A percentile compares a stretch with the other conserved stretches of the same genome.
Evolutionary conservation across 768 basidiomycete genomes (phyloP).

Genomic region (Galerina marginata): DNA sequence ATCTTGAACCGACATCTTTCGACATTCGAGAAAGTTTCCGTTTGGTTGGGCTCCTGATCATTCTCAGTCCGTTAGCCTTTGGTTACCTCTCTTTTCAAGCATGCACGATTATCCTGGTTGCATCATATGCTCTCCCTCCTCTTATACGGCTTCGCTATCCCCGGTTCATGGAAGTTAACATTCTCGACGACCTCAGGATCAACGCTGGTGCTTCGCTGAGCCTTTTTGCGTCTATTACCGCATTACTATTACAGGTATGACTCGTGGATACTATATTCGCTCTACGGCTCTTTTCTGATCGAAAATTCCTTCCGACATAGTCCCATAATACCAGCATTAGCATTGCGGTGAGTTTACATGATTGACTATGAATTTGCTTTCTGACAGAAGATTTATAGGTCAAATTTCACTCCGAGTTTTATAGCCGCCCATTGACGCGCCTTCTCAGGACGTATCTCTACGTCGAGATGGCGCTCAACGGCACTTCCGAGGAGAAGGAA

Average conservation of each 20-base stretch:
- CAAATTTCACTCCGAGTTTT: neutral
- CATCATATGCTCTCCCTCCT: neutral
- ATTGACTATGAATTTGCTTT: too few relatives aligned
- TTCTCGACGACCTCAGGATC: constrained; percentile 2
- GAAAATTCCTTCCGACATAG: neutral
- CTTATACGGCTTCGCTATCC: neutral
- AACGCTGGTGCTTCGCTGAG: neutral
- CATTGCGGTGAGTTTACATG: neutral
- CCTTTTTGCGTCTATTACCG: neutral
- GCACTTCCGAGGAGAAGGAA: constrained; percentile 5
- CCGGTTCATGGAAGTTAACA: constrained; percentile 1
- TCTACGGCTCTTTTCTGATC: neutral
- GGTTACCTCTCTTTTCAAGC: neutral
- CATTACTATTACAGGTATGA: neutral
- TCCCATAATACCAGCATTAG: constrained; percentile 1
- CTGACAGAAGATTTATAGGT: neutral
- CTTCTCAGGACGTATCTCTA: constrained; percentile 3
- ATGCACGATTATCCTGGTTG: neutral
- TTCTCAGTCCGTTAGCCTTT: neutral
- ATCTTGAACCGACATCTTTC: too few relatives aligned
- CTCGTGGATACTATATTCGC: neutral
- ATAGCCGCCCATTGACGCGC: neutral
- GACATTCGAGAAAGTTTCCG: too few relatives aligned
- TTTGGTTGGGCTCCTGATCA: neutral
- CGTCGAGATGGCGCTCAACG: constrained; percentile 4